phyloP scores from a whole-genome alignment of 257 asterid species.

The Linderniella brevidens region DNA sequence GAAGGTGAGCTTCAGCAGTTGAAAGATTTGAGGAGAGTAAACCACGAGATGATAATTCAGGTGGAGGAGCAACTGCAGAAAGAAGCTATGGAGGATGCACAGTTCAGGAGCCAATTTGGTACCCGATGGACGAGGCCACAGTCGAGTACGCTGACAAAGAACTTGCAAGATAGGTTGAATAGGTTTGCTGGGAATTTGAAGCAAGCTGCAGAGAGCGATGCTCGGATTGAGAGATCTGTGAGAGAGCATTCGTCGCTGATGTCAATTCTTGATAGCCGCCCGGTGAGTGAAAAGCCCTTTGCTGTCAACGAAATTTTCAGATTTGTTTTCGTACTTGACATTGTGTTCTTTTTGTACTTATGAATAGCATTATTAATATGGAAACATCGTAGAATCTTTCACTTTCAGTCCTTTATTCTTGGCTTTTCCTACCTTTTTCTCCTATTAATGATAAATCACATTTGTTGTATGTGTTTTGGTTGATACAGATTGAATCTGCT shows the following conservation, averaged over 20 bases:
- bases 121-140: conserved; percentile 93
- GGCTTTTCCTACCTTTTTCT: conserved; percentile 5
- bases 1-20: conserved; percentile 87
- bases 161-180: conserved; percentile 70
- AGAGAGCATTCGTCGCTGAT: conserved; percentile 72
- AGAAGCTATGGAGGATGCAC: conserved; percentile 81
- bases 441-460: conserved; percentile 8
- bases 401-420: conserved; percentile 1
- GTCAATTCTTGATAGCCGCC: conserved; percentile 80
- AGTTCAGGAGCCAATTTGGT: conserved; percentile 89
- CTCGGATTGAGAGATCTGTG: conserved; percentile 87
- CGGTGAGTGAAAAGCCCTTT: conserved; percentile 30
- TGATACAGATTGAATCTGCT: conserved; percentile 83
- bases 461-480: conserved; percentile 16
- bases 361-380: too few species aligned
- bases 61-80: conserved; percentile 87
- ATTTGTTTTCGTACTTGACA: too few species aligned
- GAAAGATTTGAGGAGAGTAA: conserved; percentile 85
- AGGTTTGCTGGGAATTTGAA: conserved; percentile 86
- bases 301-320: too few species aligned
- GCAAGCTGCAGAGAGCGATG: conserved; percentile 95
- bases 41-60: conserved; percentile 78
- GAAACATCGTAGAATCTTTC: too few species aligned
- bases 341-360: too few species aligned
- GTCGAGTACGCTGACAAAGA: conserved; percentile 83